phyloP scores from a whole-genome alignment of 371 early-diverging fungal species.

The Mortierella sp. region DNA sequence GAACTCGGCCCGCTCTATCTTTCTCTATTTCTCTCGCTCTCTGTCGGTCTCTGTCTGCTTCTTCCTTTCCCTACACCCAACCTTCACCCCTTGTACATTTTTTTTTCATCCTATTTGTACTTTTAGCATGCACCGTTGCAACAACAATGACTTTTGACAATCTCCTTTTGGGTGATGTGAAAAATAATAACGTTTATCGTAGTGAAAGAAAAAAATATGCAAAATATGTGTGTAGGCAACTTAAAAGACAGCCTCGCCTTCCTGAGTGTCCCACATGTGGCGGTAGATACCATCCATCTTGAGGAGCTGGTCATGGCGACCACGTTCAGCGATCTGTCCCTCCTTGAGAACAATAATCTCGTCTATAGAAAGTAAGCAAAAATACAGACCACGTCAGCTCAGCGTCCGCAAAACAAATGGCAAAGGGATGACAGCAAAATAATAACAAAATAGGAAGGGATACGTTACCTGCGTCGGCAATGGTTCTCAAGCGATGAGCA shows the following conservation, averaged over 20 bases:
- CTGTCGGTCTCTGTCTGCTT: too few species aligned
- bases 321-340: conserved; percentile 75
- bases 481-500: conserved; percentile 85
- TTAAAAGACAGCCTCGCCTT: conserved; percentile 56
- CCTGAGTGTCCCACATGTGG: conserved; percentile 90
- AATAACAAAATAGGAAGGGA: background rate
- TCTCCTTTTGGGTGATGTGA: background rate
- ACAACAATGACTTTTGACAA: too few species aligned
- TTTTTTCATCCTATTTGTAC: background rate
- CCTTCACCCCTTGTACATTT: background rate
- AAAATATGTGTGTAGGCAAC: background rate
- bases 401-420: background rate
- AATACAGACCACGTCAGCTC: background rate
- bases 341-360: conserved; percentile 82
- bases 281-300: conserved; percentile 77
- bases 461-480: conserved; percentile 79
- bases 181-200: background rate
- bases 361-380: conserved; percentile 58
- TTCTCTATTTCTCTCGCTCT: background rate
- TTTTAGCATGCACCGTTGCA: too few species aligned
- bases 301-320: conserved; percentile 80
- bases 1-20: too few species aligned
- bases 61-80: too few species aligned
- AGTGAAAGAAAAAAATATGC: background rate
- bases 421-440: background rate